Evolutionary conservation across 805 yeast genomes (phyloP).

Genomic region (Candida bentonensis): DNA sequence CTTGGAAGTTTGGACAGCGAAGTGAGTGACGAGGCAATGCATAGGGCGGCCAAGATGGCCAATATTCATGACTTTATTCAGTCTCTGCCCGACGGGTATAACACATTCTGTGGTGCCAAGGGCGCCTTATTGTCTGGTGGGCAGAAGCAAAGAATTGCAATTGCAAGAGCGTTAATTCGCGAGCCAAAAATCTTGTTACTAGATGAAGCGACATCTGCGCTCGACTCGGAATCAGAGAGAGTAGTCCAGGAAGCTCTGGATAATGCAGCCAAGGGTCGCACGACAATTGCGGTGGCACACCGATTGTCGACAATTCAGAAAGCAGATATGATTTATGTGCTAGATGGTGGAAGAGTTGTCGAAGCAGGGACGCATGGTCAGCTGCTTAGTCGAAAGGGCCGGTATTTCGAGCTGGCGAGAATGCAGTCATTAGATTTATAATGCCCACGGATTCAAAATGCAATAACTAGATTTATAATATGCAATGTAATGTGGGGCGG

Average conservation of each 20-base stretch:
- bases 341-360: constrained; percentile 45
- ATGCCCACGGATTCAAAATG: not conserved
- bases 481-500: too few relatives aligned
- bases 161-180: constrained; percentile 59
- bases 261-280: constrained; percentile 54
- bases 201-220: constrained; percentile 59
- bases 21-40: constrained; percentile 30
- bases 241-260: constrained; percentile 61
- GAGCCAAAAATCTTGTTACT: constrained; percentile 48
- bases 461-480: too few relatives aligned
- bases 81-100: constrained; percentile 46
- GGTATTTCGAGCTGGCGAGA: constrained; percentile 26
- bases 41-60: constrained; percentile 35
- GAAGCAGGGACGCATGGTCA: constrained; percentile 45
- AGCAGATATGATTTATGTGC: constrained; percentile 47
- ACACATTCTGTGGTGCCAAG: constrained; percentile 40
- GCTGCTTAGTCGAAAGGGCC: constrained; percentile 25
- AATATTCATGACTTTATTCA: constrained; percentile 43
- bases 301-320: constrained; percentile 55
- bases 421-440: constrained; percentile 23
- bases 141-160: constrained; percentile 63
- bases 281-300: constrained; percentile 79
- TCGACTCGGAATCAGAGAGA: constrained; percentile 59
- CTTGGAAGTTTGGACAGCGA: constrained; percentile 25
- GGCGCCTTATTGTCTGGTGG: constrained; percentile 59